Conservation (phyloP, 331 rosid species). For the Telfairia occidentalis region DNA sequence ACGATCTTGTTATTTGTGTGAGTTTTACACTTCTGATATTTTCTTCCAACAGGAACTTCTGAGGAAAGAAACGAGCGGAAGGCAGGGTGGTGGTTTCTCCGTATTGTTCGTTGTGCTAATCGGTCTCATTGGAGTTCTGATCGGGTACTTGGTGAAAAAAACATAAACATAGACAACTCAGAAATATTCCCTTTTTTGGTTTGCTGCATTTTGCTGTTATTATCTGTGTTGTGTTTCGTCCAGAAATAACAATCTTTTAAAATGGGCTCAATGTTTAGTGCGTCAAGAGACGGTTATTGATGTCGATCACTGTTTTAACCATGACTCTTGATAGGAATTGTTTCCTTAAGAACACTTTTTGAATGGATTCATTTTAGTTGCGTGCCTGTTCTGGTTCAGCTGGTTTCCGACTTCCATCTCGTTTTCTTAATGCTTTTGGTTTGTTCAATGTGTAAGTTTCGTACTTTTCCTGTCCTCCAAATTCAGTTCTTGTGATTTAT, state of each 20-base stretch:
- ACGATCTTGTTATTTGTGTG: neutral
- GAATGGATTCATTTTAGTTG: neutral
- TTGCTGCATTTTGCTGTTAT: neutral
- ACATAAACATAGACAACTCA: constrained; percentile 16
- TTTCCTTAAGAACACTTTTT: neutral
- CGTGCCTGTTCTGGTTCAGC: neutral
- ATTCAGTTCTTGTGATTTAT: neutral
- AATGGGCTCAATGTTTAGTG: neutral
- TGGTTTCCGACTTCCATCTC: neutral
- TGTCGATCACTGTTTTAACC: neutral
- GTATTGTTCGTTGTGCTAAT: constrained; percentile 23
- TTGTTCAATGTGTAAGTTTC: neutral
- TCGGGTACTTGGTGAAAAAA: constrained; percentile 27
- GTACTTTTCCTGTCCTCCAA: neutral
- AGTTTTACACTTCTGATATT: neutral
- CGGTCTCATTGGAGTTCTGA: constrained; percentile 27
- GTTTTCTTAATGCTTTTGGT: neutral
- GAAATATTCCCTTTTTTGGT: neutral
- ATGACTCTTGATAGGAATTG: neutral
- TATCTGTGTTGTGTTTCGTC: constrained; percentile 1
- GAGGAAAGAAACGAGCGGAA: constrained; percentile 22
- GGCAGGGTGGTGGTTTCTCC: constrained; percentile 23
- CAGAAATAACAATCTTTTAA: neutral
- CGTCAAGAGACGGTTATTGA: neutral
- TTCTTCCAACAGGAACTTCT: constrained; percentile 21